Evolutionary conservation across 345 rosid genomes (phyloP), one percentile per base, ranked within the genome.

Genomic region (Eucalyptus rudis): DNA sequence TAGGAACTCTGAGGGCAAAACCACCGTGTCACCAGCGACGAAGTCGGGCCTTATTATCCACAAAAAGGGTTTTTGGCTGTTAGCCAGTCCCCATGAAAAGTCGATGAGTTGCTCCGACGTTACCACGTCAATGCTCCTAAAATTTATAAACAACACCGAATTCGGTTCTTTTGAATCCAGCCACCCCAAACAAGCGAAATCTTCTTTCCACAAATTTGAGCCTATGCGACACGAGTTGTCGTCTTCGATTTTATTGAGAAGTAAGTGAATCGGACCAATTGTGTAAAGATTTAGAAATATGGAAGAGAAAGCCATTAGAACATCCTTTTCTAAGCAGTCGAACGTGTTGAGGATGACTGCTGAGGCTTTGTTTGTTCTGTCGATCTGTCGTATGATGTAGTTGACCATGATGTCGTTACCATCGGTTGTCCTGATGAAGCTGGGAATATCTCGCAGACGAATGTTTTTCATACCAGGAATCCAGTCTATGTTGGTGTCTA

Each of bases 381-480:
- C 86, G 9, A 81, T 49, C 44, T 91, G 89, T 20, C 25, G 71
- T 1, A 36, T 15, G 59, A 86, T 14, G 90, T 79, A 94, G 52
- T 91, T 89, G 51, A 94, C 64, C 94, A 92, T 90, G 45, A 89
- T 50, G 40, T 89, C 93, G 29, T 91, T 87, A 14, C 80, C 58
- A 79, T 93, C 87, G 4, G 92, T 94, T 8, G 92, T 92, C 49
- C 92, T 86, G 44, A 92, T 58, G 66, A 92, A 91, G 64, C 89
- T 90, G 49, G 94, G 96, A 49, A 94, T 89, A 87, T 95, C 96
- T 52, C 90, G 92, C 9, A 95, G 87, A 25, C 89, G 89, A 27
- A 94, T 90, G 5, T 49, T 88, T 49, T 90, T 88, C 91, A 95
- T 91, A 5, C 91, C 93, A 4, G 95, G 97, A 66, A 94, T 91